phyloP scores from a whole-genome alignment of 139 green algal genomes.

The Picochlorum sp. region DNA sequence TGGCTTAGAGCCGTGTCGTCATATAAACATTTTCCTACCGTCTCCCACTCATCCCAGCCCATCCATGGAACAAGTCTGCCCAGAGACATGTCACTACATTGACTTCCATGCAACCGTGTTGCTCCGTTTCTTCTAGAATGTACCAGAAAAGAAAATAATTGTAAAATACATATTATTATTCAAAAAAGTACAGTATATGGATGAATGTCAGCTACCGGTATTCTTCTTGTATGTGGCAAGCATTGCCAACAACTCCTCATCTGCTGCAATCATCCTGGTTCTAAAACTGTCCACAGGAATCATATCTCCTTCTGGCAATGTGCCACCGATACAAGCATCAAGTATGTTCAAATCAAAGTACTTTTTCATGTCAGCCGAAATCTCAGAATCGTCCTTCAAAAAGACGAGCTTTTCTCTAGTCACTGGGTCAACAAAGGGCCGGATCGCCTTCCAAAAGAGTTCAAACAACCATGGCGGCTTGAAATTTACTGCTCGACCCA shows the following conservation, averaged over 20 bases:
- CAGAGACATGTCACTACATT: constrained; percentile 17
- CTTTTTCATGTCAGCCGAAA: constrained; percentile 13
- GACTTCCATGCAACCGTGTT: not conserved
- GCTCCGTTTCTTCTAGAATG: not conserved
- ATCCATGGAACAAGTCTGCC: constrained; percentile 56
- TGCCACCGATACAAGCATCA: constrained; percentile 20
- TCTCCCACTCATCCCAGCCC: constrained; percentile 62
- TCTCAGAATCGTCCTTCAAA: constrained; percentile 9
- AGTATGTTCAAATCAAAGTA: constrained; percentile 22
- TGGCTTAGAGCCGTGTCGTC: constrained; percentile 6
- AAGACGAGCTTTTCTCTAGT: constrained; percentile 70
- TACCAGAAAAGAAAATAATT: not conserved
- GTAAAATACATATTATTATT: too few species aligned
- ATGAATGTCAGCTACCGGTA: not conserved
- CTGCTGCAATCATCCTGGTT: constrained; percentile 16
- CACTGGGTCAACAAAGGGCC: constrained; percentile 56
- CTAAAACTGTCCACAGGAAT: constrained; percentile 15
- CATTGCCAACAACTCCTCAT: constrained; percentile 9
- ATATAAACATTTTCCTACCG: constrained; percentile 34
- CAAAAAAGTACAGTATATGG: too few species aligned
- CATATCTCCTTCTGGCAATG: constrained; percentile 11
- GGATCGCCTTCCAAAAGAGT: constrained; percentile 65
- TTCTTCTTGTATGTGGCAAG: not conserved
- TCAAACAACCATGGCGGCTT: constrained; percentile 62
- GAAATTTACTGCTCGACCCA: constrained; percentile 65